Evolutionary conservation across 768 basidiomycete genomes (phyloP).

Genomic region (Boletellus ananiceps): DNA sequence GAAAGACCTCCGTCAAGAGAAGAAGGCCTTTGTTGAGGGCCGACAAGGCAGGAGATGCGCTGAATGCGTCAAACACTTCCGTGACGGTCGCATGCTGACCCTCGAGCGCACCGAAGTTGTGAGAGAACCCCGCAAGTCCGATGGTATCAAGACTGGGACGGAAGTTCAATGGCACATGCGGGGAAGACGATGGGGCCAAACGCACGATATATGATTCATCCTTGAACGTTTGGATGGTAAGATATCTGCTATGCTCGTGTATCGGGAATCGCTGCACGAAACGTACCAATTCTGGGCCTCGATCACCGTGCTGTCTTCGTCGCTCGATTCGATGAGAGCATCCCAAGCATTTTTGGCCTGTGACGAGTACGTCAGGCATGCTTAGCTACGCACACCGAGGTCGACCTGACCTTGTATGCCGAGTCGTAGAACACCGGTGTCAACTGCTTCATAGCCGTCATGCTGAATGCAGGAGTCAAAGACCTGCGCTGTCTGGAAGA

Average conservation of each 20-base stretch:
- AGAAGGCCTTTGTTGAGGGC: slow-evolving; percentile 30
- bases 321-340: slow-evolving; percentile 13
- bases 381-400: background rate
- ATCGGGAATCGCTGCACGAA: background rate
- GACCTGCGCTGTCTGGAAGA: slow-evolving; percentile 33
- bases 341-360: slow-evolving; percentile 32
- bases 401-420: slow-evolving; percentile 33
- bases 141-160: slow-evolving; percentile 48
- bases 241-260: background rate
- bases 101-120: slow-evolving; percentile 51
- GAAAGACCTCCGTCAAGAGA: slow-evolving; percentile 36
- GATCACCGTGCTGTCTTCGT: slow-evolving; percentile 21
- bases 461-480: slow-evolving; percentile 37
- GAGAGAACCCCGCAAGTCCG: slow-evolving; percentile 56
- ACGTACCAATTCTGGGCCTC: slow-evolving; percentile 34
- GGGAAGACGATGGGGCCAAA: background rate
- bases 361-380: background rate
- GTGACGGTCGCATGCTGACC: slow-evolving; percentile 42
- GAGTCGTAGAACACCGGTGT: slow-evolving; percentile 39
- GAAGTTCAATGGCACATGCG: background rate
- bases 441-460: slow-evolving; percentile 34
- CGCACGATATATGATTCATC: slow-evolving; percentile 37
- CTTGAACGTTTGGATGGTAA: background rate
- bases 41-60: slow-evolving; percentile 15
- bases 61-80: slow-evolving; percentile 38